Conservation (phyloP, 2,329 filamentous ascomycete species). For the Fusarium dimerum region DNA sequence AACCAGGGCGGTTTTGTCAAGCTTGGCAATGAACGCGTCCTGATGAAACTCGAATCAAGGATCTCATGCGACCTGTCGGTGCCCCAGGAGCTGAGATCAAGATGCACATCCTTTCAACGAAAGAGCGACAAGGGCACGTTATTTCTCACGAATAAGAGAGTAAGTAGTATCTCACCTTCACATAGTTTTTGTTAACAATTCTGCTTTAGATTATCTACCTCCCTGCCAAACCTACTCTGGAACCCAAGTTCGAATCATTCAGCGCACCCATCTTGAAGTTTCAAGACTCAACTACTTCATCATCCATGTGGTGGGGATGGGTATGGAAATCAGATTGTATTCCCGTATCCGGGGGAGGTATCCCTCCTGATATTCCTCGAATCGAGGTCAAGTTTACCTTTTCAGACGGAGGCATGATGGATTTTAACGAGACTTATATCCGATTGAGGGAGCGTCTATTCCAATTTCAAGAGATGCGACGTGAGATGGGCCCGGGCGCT, state of each 20-base stretch:
- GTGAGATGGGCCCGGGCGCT: constrained; percentile 64
- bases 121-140: constrained; percentile 75
- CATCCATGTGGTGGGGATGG: constrained; percentile 91
- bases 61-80: constrained; percentile 76
- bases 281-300: constrained; percentile 76
- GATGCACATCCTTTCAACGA: constrained; percentile 63
- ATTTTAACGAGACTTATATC: constrained; percentile 83
- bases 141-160: constrained; percentile 83
- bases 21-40: constrained; percentile 78
- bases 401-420: constrained; percentile 92
- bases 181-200: constrained; percentile 4
- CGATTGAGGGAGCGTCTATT: constrained; percentile 80
- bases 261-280: constrained; percentile 85
- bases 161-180: constrained; percentile 43
- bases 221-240: constrained; percentile 65
- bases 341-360: constrained; percentile 80
- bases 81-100: constrained; percentile 62
- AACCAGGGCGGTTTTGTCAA: constrained; percentile 77
- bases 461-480: constrained; percentile 75
- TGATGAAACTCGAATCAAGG: constrained; percentile 78
- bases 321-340: constrained; percentile 81
- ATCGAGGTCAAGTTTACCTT: constrained; percentile 86
- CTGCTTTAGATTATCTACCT: constrained; percentile 77
- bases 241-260: constrained; percentile 75
- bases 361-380: constrained; percentile 70